Conservation (phyloP, 805 yeast genomes). For the Geotrichum ghanense region DNA sequence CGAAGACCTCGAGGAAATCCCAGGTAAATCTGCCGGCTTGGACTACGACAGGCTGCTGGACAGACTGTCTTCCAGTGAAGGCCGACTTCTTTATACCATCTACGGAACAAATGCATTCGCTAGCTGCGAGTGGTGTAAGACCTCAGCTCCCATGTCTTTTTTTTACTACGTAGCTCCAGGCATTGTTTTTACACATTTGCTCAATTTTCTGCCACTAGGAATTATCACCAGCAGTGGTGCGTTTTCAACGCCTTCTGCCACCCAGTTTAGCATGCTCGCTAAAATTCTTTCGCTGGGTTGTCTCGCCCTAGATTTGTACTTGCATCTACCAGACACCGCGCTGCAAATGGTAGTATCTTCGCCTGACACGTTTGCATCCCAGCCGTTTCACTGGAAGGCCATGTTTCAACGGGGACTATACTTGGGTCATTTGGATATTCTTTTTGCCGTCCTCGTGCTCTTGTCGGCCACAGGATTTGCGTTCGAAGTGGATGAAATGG, state of each 20-base stretch:
- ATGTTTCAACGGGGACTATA: conserved; percentile 8
- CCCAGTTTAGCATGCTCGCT: conserved; percentile 8
- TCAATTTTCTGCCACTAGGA: conserved; percentile 9
- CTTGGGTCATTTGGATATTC: conserved; percentile 7
- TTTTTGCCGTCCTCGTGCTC: conserved; percentile 6
- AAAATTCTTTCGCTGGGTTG: neutral
- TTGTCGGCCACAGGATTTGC: conserved; percentile 12
- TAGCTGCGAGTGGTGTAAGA: conserved; percentile 15
- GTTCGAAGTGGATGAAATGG: conserved; percentile 25
- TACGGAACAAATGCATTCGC: conserved; percentile 16
- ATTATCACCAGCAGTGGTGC: conserved; percentile 8
- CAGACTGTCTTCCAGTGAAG: conserved; percentile 8
- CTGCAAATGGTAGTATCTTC: neutral
- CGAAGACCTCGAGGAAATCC: neutral
- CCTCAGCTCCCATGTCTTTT: conserved; percentile 8
- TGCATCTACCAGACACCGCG: too few species aligned
- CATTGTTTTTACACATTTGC: conserved; percentile 10
- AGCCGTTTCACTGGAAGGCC: conserved; percentile 14
- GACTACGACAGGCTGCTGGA: conserved; percentile 8
- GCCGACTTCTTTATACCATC: conserved; percentile 12
- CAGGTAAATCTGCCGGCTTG: conserved; percentile 2
- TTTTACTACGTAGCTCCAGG: conserved; percentile 12
- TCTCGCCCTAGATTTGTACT: conserved; percentile 6
- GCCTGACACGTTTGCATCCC: neutral
- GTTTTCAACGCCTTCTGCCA: conserved; percentile 1